Evolutionary conservation across 345 rosid genomes (phyloP).

Genomic region (Euphorbia pulcherrima): DNA sequence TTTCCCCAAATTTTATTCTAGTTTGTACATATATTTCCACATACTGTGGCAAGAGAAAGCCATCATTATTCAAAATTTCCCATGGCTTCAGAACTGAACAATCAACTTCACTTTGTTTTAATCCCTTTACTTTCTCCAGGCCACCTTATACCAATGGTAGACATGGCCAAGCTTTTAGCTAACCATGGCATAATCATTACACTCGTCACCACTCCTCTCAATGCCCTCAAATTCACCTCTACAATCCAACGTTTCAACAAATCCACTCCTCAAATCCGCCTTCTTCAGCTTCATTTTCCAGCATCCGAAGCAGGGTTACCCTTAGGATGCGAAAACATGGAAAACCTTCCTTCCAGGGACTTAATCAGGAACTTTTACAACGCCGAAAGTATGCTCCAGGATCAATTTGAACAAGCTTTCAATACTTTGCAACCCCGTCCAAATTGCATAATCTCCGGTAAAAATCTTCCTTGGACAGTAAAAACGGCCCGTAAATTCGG

Average conservation of each 20-base stretch:
- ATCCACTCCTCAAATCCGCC: constrained; percentile 11
- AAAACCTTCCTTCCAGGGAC: constrained; percentile 13
- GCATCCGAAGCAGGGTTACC: constrained; percentile 14
- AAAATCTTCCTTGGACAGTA: constrained; percentile 39
- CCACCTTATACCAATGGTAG: constrained; percentile 23
- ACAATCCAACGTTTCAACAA: constrained; percentile 2
- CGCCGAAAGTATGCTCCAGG: constrained; percentile 18
- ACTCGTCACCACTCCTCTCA: constrained; percentile 13
- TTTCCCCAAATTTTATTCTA: no score
- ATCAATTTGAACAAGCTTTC: constrained; percentile 10
- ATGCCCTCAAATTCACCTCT: constrained; percentile 16
- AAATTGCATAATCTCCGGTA: constrained; percentile 37
- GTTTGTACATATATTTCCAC: no score
- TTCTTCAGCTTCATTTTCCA: constrained; percentile 19
- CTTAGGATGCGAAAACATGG: constrained; percentile 17
- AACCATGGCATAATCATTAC: constrained; percentile 15
- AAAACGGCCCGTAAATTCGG: constrained; percentile 25
- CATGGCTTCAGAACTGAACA: constrained; percentile 12
- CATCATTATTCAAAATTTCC: no score
- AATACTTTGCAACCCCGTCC: constrained; percentile 29
- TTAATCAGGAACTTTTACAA: constrained; percentile 19
- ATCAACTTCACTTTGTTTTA: constrained; percentile 19
- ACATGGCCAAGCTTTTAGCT: constrained; percentile 21
- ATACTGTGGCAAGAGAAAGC: no score
- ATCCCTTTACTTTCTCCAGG: constrained; percentile 23